A percentile compares a stretch with the other conserved stretches of the same genome.
phyloP scores from a whole-genome alignment of 306 rosid species.

The Rosa multiflora region DNA sequence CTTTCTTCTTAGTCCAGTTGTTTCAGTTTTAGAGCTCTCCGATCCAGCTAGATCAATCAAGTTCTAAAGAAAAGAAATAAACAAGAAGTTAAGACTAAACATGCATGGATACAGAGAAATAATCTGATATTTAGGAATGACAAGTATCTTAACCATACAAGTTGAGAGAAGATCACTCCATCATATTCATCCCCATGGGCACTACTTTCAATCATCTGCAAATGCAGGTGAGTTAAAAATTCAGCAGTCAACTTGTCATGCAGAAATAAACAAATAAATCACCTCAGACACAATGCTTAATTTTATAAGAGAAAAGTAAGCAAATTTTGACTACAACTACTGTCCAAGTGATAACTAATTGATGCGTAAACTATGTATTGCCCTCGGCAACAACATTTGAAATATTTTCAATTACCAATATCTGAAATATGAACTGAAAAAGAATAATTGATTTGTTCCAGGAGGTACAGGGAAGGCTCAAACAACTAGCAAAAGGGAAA shows the following conservation, averaged over 20 bases:
- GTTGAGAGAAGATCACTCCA: conserved; percentile 98
- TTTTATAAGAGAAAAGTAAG: not conserved
- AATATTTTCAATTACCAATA: conserved; percentile 4
- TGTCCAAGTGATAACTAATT: not conserved
- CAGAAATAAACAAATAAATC: conserved; percentile 7
- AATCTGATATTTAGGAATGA: conserved; percentile 12
- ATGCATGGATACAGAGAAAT: conserved; percentile 1
- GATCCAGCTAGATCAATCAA: conserved; percentile 99
- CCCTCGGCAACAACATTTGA: not conserved
- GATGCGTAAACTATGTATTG: not conserved
- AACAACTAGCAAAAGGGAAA: not conserved
- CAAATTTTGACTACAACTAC: not conserved
- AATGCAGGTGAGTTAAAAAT: conserved; percentile 29
- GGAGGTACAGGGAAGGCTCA: not conserved
- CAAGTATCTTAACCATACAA: conserved; percentile 55
- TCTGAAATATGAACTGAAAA: not conserved
- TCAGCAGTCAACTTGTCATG: conserved; percentile 9
- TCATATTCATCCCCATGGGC: conserved; percentile 96
- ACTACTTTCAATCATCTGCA: conserved; percentile 99
- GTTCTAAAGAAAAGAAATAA: conserved; percentile 50
- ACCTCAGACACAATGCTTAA: not conserved
- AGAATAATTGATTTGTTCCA: not conserved
- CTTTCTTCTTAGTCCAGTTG: conserved; percentile 96
- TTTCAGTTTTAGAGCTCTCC: conserved; percentile 98
- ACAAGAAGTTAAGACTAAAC: conserved; percentile 7